phyloP scores from a whole-genome alignment of 2,329 filamentous ascomycete genomes.

The Lasiodiplodia citricola region DNA sequence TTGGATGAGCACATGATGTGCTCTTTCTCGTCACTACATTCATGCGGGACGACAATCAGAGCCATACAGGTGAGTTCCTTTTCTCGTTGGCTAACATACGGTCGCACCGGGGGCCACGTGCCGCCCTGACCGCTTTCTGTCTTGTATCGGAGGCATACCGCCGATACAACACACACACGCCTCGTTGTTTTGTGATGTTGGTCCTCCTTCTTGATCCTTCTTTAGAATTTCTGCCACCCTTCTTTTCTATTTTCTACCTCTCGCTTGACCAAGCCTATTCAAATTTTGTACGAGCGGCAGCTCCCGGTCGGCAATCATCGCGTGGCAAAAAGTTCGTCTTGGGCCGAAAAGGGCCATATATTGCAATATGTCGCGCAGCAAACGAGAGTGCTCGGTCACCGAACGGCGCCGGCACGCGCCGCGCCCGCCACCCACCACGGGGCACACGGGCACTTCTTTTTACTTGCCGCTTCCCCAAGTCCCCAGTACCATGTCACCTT shows the following conservation, averaged over 20 bases:
- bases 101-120: constrained; percentile 6
- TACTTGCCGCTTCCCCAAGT: background rate
- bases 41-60: constrained; percentile 6
- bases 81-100: background rate
- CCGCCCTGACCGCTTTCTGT: background rate
- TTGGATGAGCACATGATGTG: constrained; percentile 2
- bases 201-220: background rate
- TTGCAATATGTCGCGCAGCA: constrained; percentile 1
- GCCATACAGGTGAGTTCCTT: background rate
- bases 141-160: background rate
- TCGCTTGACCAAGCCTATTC: too few relatives aligned
- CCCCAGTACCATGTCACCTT: constrained; percentile 4
- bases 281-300: background rate
- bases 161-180: background rate
- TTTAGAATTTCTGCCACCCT: background rate
- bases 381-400: background rate
- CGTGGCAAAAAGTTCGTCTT: background rate
- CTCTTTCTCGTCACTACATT: constrained; percentile 4
- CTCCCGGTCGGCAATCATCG: constrained; percentile 1
- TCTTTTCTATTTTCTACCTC: background rate
- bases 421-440: background rate
- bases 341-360: background rate
- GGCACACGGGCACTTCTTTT: background rate
- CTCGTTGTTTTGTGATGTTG: background rate
- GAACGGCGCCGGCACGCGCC: constrained; percentile 2